Evolutionary conservation across 148 eudicot species (phyloP).

Genomic region (Rhododendron ovatum): DNA sequence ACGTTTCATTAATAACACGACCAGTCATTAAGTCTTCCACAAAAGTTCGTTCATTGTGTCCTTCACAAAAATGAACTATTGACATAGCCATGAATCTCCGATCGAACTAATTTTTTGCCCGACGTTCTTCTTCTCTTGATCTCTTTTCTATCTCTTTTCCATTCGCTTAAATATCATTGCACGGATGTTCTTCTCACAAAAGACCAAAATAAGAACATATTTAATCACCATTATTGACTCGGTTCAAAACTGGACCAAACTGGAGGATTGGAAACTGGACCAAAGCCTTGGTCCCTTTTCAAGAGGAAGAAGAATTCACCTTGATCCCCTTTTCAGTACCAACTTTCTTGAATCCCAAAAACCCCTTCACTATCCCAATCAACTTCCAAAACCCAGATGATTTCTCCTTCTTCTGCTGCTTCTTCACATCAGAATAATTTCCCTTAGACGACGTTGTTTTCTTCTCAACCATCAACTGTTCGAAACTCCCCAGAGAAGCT

Average conservation of each 20-base stretch:
- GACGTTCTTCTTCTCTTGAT: too few relatives aligned
- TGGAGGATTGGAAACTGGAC: too few relatives aligned
- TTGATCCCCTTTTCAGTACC: not conserved
- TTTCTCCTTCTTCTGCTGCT: not conserved
- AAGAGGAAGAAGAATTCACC: not conserved
- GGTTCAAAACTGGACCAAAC: not conserved
- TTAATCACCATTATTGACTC: not conserved
- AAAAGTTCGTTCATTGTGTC: not conserved
- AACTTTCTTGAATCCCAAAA: conserved; percentile 12
- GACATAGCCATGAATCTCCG: not conserved
- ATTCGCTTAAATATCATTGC: not conserved
- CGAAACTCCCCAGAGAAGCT: conserved; percentile 21
- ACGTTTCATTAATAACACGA: not conserved
- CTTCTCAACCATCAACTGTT: conserved; percentile 15
- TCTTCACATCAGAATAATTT: not conserved
- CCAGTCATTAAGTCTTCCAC: not conserved
- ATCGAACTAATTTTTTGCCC: not conserved
- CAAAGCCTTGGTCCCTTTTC: not conserved
- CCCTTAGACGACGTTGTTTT: conserved; percentile 11
- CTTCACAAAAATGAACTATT: not conserved
- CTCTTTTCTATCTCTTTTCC: too few relatives aligned
- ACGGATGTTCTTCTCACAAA: not conserved
- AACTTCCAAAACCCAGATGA: not conserved
- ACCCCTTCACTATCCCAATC: conserved; percentile 15
- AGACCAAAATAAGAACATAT: not conserved